Conservation (phyloP, 2,329 filamentous ascomycete genomes). For the Byssochlamys sp. region DNA sequence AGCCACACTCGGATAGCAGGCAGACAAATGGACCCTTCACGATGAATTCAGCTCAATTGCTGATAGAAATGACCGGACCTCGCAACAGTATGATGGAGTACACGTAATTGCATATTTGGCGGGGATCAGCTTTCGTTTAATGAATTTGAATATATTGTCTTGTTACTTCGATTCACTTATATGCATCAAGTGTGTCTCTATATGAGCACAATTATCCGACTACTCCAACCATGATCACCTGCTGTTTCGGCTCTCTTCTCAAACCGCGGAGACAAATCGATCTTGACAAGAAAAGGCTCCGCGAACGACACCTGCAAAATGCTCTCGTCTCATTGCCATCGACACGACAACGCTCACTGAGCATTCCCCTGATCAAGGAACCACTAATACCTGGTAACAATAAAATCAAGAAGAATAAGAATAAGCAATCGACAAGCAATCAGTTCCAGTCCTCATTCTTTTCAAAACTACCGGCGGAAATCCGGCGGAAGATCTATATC, state of each 20-base stretch:
- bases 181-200: background rate
- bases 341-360: background rate
- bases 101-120: background rate
- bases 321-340: background rate
- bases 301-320: background rate
- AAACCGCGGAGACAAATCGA: background rate
- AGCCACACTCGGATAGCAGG: background rate
- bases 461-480: background rate
- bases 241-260: background rate
- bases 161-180: background rate
- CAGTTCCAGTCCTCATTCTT: conserved; percentile 1
- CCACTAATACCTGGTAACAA: background rate
- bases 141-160: background rate
- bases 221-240: background rate
- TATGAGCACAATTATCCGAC: background rate
- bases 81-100: background rate
- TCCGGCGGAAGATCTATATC: conserved; percentile 1
- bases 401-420: background rate
- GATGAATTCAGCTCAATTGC: background rate
- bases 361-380: background rate
- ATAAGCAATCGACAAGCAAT: background rate
- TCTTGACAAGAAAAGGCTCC: background rate
- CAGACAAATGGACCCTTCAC: background rate
- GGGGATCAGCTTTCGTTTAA: background rate
- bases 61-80: background rate